Percentiles rank a stretch among this genome's conserved stretches.
Evolutionary conservation across 495 filamentous ascomycete genomes (phyloP).

Genomic region (Hypoxylon cercidicola): DNA sequence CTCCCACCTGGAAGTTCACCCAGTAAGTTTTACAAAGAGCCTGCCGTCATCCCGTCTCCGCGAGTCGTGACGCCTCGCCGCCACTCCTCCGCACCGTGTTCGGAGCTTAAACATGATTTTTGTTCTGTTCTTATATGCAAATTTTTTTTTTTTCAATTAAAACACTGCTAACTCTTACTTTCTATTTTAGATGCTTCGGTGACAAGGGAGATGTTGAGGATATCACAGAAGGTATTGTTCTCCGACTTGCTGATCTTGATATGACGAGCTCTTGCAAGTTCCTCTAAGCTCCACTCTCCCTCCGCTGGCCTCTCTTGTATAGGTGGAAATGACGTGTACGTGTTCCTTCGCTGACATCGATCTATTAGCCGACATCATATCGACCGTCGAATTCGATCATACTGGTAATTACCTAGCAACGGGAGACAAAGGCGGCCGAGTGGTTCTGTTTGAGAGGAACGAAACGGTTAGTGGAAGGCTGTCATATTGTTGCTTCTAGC

Average conservation of each 20-base stretch:
- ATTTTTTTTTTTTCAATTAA: too few species aligned
- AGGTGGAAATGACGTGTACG: neutral
- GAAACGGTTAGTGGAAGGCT: constrained; percentile 78
- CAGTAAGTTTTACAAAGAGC: constrained; percentile 76
- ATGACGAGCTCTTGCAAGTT: constrained; percentile 7
- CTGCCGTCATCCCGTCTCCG: constrained; percentile 1
- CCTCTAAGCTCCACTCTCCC: neutral
- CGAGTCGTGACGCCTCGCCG: neutral
- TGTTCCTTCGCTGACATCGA: constrained; percentile 40
- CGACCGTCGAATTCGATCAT: constrained; percentile 98
- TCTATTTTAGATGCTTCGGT: constrained; percentile 84
- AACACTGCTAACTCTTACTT: constrained; percentile 33
- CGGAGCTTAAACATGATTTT: neutral
- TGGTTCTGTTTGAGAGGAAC: constrained; percentile 97
- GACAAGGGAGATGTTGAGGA: constrained; percentile 99
- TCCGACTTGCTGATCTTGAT: constrained; percentile 4
- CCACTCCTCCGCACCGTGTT: constrained; percentile 1
- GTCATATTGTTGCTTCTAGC: constrained; percentile 34
- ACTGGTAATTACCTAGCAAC: constrained; percentile 98
- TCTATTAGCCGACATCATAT: constrained; percentile 92
- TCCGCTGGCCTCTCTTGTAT: constrained; percentile 13
- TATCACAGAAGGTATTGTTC: constrained; percentile 91
- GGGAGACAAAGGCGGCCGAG: constrained; percentile 95
- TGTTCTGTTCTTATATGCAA: constrained; percentile 6
- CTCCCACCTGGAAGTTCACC: constrained; percentile 99